Evolutionary conservation across 805 yeast species (phyloP), one percentile per base, ranked within the genome.

Genomic region (Lachancea kluyveri): DNA sequence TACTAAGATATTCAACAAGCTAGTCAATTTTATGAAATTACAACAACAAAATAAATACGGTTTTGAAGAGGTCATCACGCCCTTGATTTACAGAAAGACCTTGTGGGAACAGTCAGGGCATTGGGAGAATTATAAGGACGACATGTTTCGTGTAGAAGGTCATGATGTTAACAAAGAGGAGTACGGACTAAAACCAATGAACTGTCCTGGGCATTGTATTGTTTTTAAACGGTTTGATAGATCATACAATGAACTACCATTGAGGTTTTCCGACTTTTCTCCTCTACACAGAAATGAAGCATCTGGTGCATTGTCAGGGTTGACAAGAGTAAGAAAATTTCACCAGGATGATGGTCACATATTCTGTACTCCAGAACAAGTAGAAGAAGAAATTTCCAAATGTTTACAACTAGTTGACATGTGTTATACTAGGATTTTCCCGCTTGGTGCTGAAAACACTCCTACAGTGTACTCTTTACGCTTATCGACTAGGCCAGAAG

Each of bases 271-370:
- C 14, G 98, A 92, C 57, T 90, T 90, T 61, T 80, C 94, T 15
- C 85, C 95, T 2, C 63, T 92, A 37, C 98, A 92, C 57, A 69
- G 98, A 50, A 92, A 92, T 51, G 98, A 92, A 59, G 79, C 94
- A 17, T 79, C 94, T 36, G 98, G 98, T 3, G 94, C 97, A 1
- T 68, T 92, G 13, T 72, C 90, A 5, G 98, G 98, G 0, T 64
- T 92, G 21, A 92, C 97, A 0, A 68, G 98, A 35, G 96, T 92
- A 3, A 72, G 98, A 37, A 67, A 95, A 41, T 92, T 92, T 61
- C 98, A 92, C 58, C 98, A 92, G 61, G 98, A 92, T 57, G 98
- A 92, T 56, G 97, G 96, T 6, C 98, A 92, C 49, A 88, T 92
- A 17, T 92, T 92, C 56, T 92, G 98, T 53, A 74, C 79, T 2